Conservation (phyloP, 352 stramenopile genomes). For the Globisporangium okanoganense region DNA sequence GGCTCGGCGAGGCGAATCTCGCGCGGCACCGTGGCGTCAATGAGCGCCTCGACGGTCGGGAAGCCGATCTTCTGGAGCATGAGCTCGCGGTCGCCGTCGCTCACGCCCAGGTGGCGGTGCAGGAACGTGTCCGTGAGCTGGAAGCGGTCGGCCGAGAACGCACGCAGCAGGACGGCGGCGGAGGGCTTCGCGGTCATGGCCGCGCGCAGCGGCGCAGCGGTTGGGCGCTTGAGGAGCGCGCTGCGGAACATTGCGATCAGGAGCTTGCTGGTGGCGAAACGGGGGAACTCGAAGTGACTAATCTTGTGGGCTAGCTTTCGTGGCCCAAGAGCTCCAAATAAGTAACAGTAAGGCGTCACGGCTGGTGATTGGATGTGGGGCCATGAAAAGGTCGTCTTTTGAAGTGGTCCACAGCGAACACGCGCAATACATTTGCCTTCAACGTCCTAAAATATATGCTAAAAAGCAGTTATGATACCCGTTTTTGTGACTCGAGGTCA, state of each 20-base stretch:
- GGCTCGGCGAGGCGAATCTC: constrained; percentile 85
- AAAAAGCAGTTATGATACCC: background rate
- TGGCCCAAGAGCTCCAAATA: background rate
- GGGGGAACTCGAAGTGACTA: constrained; percentile 7
- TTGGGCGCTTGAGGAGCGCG: constrained; percentile 16
- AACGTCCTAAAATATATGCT: background rate
- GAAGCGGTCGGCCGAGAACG: constrained; percentile 29
- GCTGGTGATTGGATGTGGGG: background rate
- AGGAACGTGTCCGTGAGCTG: constrained; percentile 60
- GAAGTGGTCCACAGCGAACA: background rate
- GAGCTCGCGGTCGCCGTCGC: constrained; percentile 75
- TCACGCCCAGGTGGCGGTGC: constrained; percentile 87
- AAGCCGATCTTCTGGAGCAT: constrained; percentile 95
- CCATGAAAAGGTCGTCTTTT: background rate
- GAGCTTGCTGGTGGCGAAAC: background rate
- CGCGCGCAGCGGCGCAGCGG: constrained; percentile 4
- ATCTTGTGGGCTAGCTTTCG: background rate
- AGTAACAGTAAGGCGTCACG: background rate
- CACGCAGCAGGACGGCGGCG: constrained; percentile 1
- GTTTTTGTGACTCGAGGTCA: too few relatives aligned
- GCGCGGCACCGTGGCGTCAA: constrained; percentile 92
- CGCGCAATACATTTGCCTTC: background rate
- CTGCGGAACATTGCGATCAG: constrained; percentile 11
- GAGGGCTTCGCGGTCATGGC: background rate
- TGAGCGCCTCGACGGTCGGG: constrained; percentile 91